Evolutionary conservation across 352 stramenopile genomes (phyloP).

Genomic region (Peronospora farinosa): DNA sequence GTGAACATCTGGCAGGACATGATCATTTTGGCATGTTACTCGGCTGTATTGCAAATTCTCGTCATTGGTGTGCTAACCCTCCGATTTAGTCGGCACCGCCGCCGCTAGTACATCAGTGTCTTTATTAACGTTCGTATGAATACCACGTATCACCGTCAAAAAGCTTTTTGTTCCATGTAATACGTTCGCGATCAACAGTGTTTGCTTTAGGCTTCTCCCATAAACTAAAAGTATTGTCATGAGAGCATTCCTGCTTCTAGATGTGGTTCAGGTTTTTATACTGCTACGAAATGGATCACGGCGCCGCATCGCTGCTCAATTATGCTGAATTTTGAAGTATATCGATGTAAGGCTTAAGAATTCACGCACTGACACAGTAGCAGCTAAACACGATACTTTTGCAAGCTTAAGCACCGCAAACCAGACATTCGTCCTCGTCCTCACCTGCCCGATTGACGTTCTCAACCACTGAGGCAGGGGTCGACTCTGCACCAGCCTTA

Average conservation of each 20-base stretch:
- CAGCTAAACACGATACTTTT: not conserved
- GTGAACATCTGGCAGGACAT: slow-evolving; percentile 50
- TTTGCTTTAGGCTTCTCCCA: no score
- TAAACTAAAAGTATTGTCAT: no score
- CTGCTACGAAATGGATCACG: slow-evolving; percentile 14
- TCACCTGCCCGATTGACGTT: slow-evolving; percentile 33
- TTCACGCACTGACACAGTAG: not conserved
- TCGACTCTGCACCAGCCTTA: not conserved
- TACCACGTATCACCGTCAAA: not conserved
- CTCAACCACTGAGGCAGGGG: slow-evolving; percentile 35
- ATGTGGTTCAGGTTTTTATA: slow-evolving; percentile 17
- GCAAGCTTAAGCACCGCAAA: slow-evolving; percentile 61
- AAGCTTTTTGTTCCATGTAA: not conserved
- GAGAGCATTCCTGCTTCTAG: not conserved
- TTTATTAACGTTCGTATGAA: slow-evolving; percentile 27
- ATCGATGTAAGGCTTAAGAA: not conserved
- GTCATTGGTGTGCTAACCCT: slow-evolving; percentile 41
- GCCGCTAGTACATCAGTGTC: slow-evolving; percentile 14
- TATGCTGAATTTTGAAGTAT: no score
- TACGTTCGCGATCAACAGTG: no score
- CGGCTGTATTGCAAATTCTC: slow-evolving; percentile 43
- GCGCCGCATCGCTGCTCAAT: not conserved
- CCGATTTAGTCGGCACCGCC: slow-evolving; percentile 31
- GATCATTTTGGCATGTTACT: slow-evolving; percentile 46
- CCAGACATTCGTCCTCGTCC: slow-evolving; percentile 71